Evolutionary conservation across 192 early-diverging fungal species (phyloP), one percentile per base, ranked within the genome.

Genomic region (Coemansia javaensis): DNA sequence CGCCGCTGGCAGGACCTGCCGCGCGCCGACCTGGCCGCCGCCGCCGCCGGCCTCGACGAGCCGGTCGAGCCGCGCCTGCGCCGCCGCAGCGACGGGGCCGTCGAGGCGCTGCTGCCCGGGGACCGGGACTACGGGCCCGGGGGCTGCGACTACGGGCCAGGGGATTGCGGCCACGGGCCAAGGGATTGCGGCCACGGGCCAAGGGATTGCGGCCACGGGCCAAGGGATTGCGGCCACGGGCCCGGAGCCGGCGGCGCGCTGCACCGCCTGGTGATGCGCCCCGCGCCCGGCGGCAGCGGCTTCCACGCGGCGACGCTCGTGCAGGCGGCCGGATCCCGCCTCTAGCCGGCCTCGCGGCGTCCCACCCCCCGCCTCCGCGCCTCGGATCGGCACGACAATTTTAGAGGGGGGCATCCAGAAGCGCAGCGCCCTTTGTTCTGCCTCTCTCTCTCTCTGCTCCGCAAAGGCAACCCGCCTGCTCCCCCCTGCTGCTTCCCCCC

Each of bases 1-100:
- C 39, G 32, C 14, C 50, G 53, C 14, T 74, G 81, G 50, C 56
- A 82, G 44, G 77, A 84, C 17, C 38, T 86, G 36, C 3, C 21
- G 27, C 13, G 18, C 31, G 31, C 30, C 14, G 5, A 16, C 33
- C 18, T 25, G 21, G 20, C 16, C 1, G 4, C 2, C 0, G 20
- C 7, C 20, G 32, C 8, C 1, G 17, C 45, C 3, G n/a, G n/a
- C n/a, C n/a, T n/a, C n/a, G 58, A 40, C 20, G 2, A 11, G 2
- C 47, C 55, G 17, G 34, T 64, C 10, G 72, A 75, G 52, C 59
- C 72, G 24, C 21, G 66, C 22, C 39, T 74, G 25, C 41, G 54
- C 18, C 31, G 12, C 22, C 53, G 63, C 23, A 53, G 50, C 37
- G 59, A 74, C 23, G 65, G 57, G 16, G 14, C 4, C 1, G 39